A percentile compares a stretch with the other conserved stretches of the same genome.
Conservation (phyloP, 176 grass and related monocot genomes). For the Phoenix roebelenii region DNA sequence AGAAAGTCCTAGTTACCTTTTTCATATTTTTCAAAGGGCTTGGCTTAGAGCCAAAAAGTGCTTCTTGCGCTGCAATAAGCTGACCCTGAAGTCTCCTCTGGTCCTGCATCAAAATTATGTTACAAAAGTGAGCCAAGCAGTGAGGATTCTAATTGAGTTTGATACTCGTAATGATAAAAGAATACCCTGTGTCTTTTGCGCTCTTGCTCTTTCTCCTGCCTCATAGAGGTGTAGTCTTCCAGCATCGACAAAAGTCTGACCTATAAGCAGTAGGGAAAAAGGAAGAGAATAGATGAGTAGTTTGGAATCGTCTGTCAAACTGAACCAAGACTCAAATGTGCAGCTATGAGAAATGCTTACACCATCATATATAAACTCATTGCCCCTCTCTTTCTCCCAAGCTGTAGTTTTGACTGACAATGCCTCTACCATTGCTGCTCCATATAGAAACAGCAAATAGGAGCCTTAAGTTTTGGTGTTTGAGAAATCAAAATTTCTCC, state of each 20-base stretch:
- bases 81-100: conserved; percentile 22
- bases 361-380: conserved; percentile 55
- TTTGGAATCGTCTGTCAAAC: not conserved
- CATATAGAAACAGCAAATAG: not conserved
- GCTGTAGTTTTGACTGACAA: conserved; percentile 38
- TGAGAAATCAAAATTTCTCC: not conserved
- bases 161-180: conserved; percentile 4
- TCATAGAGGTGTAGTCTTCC: conserved; percentile 23
- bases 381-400: conserved; percentile 60
- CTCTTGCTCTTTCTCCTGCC: conserved; percentile 33
- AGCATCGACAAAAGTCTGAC: conserved; percentile 24
- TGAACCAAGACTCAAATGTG: not conserved
- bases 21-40: conserved; percentile 6
- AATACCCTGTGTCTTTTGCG: conserved; percentile 4
- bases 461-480: too few relatives aligned
- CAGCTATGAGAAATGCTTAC: conserved; percentile 25
- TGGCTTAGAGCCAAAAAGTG: conserved; percentile 4
- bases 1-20: conserved; percentile 13
- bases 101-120: conserved; percentile 13
- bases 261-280: conserved; percentile 17
- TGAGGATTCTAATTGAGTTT: conserved; percentile 1
- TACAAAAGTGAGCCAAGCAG: conserved; percentile 20
- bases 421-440: conserved; percentile 57
- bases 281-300: not conserved
- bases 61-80: conserved; percentile 10